Conservation (phyloP, 306 rosid genomes). For the Vachellia collinsii region DNA sequence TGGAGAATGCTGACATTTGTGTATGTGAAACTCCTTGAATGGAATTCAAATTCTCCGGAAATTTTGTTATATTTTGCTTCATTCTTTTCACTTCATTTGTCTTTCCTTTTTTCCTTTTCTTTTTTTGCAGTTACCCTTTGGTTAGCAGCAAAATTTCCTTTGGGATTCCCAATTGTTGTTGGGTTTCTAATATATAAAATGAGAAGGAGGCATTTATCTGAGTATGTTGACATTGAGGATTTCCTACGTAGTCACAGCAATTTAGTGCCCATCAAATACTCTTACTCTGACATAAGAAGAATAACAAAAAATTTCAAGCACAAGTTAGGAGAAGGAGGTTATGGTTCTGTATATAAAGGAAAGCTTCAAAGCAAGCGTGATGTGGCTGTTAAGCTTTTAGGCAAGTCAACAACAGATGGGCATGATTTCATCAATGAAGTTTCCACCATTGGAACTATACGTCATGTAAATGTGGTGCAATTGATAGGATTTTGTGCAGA, state of each 20-base stretch:
- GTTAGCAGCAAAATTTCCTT: neutral
- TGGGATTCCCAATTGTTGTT: slow-evolving; percentile 14
- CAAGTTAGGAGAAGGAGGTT: slow-evolving; percentile 7
- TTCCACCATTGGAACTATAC: neutral
- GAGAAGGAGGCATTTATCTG: slow-evolving; percentile 8
- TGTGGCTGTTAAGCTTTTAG: neutral
- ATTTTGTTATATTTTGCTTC: neutral
- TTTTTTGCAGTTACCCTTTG: neutral
- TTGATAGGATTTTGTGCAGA: slow-evolving; percentile 1
- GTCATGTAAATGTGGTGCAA: slow-evolving; percentile 6
- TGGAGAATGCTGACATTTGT: no score
- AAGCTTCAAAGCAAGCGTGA: neutral
- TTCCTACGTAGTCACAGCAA: slow-evolving; percentile 28
- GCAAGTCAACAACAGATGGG: neutral
- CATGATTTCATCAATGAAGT: slow-evolving; percentile 1
- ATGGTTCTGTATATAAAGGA: neutral
- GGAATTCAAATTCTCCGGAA: neutral
- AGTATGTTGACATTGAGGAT: slow-evolving; percentile 9
- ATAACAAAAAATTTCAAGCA: slow-evolving; percentile 27
- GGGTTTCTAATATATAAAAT: slow-evolving; percentile 17
- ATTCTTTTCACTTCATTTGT: neutral
- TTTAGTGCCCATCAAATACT: slow-evolving; percentile 26
- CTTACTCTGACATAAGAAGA: slow-evolving; percentile 24
- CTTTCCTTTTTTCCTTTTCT: neutral
- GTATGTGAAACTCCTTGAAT: neutral